Base-by-base conservation (phyloP, 345 rosid genomes). In the Pugionium dolabratum region DNA sequence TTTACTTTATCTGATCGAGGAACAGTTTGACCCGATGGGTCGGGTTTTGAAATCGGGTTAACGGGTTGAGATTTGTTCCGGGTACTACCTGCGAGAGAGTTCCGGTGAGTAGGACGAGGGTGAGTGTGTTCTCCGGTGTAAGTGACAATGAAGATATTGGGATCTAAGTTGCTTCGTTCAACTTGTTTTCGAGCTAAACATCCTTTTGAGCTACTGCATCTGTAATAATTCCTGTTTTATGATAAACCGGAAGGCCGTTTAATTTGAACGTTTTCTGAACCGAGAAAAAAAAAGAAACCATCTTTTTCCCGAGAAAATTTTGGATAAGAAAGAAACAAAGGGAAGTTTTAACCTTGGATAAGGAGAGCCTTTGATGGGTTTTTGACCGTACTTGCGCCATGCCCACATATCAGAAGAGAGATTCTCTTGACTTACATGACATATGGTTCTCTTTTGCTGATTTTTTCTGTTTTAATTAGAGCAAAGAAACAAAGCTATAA, bases 341-440 rank as follows among this genome's bases (percentile, higher is more conserved):
- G 27, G 30, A 31, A 49, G 43, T 6, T 25, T 27, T n/a, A 11
- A 86, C 97, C 97, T 87, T 25, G 97, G 98, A 62, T 83, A 86
- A 4, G 97, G 96, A 11, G 97, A 87, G 36, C 97, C 96, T 77
- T 90, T 93, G 74, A 93, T 93, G 65, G 97, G 98, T 75, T 93
- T 93, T 55, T 93, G 97, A 3, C 98, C 98, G 69, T 93, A 93
- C 51, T 93, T 93, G 5, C 98, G 84, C 98, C 98, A 93, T 47
- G 97, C 88, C 98, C 98, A 93, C 62, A 81, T 67, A 80, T 93
- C 98, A 59, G 82, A 71, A 9, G 88, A 80, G 61, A 93, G 85
- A 59, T 87, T 82, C 73, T 87, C 96, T 40, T 76, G 91, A 31
- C 85, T 71, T 32, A 93, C 86, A 47, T 86, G 94, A 73, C 86